Evolutionary conservation across 257 asterid genomes (phyloP).

Genomic region (Rhazya stricta): DNA sequence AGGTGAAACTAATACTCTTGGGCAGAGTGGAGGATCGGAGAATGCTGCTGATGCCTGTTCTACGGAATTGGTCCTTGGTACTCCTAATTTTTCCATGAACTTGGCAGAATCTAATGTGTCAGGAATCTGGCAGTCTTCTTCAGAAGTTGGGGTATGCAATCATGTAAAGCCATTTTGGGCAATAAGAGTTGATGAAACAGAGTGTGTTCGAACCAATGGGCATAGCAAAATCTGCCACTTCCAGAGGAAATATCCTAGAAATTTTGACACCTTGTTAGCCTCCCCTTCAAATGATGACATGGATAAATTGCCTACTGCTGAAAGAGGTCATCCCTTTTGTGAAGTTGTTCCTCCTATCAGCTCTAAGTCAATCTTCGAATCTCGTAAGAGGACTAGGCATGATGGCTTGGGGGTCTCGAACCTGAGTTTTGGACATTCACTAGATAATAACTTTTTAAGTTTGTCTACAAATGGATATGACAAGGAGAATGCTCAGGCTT

Average conservation of each 20-base stretch:
- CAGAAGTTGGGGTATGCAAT: slow-evolving; percentile 24
- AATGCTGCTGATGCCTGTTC: slow-evolving; percentile 33
- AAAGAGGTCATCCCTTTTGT: slow-evolving; percentile 16
- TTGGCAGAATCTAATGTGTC: slow-evolving; percentile 24
- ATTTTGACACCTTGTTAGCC: slow-evolving; percentile 14
- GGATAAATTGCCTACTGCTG: slow-evolving; percentile 6
- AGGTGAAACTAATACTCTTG: slow-evolving; percentile 11
- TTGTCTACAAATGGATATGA: slow-evolving; percentile 40
- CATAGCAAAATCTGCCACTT: slow-evolving; percentile 19
- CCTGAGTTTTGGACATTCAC: slow-evolving; percentile 24
- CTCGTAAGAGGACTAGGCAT: slow-evolving; percentile 44
- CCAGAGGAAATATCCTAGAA: slow-evolving; percentile 18
- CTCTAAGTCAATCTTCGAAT: slow-evolving; percentile 22
- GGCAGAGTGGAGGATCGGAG: slow-evolving; percentile 20
- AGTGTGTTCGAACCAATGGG: slow-evolving; percentile 15
- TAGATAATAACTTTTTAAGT: slow-evolving; percentile 44
- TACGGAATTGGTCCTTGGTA: slow-evolving; percentile 38
- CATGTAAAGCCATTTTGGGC: slow-evolving; percentile 23
- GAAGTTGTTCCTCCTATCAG: slow-evolving; percentile 29
- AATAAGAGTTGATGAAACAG: slow-evolving; percentile 23
- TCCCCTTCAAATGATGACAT: slow-evolving; percentile 18
- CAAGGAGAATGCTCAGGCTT: slow-evolving; percentile 25
- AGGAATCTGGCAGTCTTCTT: slow-evolving; percentile 19
- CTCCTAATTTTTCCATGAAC: slow-evolving; percentile 18
- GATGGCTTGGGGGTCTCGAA: slow-evolving; percentile 20